Percentiles rank a stretch among this genome's conserved stretches.
These are phyloP conservation scores for Dentipellis sp. DNA, from an alignment of 768 basidiomycete species.

Conservation along the genomic window DNA sequence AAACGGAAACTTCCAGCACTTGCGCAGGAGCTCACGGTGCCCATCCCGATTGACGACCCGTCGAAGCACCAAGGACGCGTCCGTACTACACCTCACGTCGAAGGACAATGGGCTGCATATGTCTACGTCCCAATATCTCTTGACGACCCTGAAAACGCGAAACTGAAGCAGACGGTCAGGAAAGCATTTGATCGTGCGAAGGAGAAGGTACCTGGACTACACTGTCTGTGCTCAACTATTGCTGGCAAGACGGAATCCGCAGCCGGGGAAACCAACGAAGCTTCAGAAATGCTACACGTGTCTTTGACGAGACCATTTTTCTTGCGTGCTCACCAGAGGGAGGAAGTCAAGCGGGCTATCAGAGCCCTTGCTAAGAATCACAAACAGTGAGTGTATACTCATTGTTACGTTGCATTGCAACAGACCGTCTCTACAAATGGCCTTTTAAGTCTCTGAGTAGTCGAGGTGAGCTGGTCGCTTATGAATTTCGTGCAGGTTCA, in stretches of 20 bases:
- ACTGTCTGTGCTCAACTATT: conserved; percentile 27
- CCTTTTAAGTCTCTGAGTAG: not conserved
- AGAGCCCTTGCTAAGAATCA: conserved; percentile 38
- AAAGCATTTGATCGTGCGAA: conserved; percentile 37
- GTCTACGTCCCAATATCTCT: conserved; percentile 61
- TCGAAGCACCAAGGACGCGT: conserved; percentile 76
- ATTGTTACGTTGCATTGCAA: conserved; percentile 1
- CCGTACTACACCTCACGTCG: conserved; percentile 68
- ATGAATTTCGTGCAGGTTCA: conserved; percentile 39
- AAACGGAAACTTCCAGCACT: conserved; percentile 53
- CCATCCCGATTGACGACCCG: conserved; percentile 61
- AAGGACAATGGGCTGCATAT: conserved; percentile 79
- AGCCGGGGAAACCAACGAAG: conserved; percentile 4
- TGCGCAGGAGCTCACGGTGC: conserved; percentile 35
- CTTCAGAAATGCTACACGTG: conserved; percentile 55
- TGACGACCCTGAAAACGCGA: conserved; percentile 23
- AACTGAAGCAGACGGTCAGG: conserved; percentile 37
- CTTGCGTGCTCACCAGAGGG: conserved; percentile 70
- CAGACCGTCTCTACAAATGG: not conserved
- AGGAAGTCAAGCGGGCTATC: conserved; percentile 59
- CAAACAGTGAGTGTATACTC: conserved; percentile 32
- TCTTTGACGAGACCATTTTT: conserved; percentile 80
- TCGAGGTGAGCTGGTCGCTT: conserved; percentile 1
- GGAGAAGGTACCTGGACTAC: conserved; percentile 35
- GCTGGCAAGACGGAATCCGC: conserved; percentile 7